Percentiles rank a stretch among this genome's conserved stretches.
phyloP scores from a whole-genome alignment of 495 filamentous ascomycete species.

The Delitschia confertaspora region DNA sequence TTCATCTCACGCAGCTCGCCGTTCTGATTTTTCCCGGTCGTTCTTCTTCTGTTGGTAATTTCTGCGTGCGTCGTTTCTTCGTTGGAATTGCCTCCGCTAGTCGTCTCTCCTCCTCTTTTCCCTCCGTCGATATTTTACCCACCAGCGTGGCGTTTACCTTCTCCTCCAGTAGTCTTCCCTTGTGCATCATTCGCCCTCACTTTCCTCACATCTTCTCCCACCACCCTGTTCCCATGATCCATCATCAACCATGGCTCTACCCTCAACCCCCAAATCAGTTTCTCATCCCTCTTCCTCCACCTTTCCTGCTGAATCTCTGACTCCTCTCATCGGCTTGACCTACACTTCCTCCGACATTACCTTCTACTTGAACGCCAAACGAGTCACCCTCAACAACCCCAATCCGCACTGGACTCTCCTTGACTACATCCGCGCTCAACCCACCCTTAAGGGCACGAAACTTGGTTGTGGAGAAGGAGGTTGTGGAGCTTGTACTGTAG shows the following conservation, averaged over 20 bases:
- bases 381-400: slow-evolving; percentile 18
- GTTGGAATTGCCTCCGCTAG: too few species aligned
- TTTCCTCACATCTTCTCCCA: too few species aligned
- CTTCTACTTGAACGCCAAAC: slow-evolving; percentile 26
- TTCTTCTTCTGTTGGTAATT: too few species aligned
- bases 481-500: slow-evolving; percentile 39
- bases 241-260: slow-evolving; percentile 17
- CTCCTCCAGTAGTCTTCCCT: too few species aligned
- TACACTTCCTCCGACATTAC: slow-evolving; percentile 29
- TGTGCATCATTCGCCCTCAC: too few species aligned
- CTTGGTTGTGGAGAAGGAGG: slow-evolving; percentile 47
- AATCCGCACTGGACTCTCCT: slow-evolving; percentile 37
- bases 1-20: too few species aligned
- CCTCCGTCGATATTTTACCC: too few species aligned
- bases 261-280: slow-evolving; percentile 13
- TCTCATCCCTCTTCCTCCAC: slow-evolving; percentile 11
- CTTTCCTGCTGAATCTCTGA: slow-evolving; percentile 22
- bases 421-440: slow-evolving; percentile 42
- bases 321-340: slow-evolving; percentile 25
- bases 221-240: too few species aligned
- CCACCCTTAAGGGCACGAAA: slow-evolving; percentile 47
- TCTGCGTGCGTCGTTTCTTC: too few species aligned
- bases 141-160: too few species aligned
- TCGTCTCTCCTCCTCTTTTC: too few species aligned
- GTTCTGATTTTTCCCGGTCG: too few species aligned